Evolutionary conservation across 2,329 filamentous ascomycete genomes (phyloP).

Genomic region (Pseudogymnoascus sp.): DNA sequence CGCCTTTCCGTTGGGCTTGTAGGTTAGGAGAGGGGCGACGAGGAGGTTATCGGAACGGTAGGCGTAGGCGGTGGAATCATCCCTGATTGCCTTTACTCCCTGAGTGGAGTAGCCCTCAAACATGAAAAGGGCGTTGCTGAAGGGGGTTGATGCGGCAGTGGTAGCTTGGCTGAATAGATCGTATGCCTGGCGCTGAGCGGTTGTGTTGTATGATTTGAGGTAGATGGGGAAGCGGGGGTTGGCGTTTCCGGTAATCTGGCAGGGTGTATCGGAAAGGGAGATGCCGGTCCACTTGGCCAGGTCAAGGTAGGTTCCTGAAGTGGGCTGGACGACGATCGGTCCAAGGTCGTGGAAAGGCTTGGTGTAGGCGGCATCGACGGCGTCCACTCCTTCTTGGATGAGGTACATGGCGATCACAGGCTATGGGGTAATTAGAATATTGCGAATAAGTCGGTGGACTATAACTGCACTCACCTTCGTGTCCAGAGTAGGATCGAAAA

Average conservation of each 20-base stretch:
- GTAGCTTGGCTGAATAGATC: conserved; percentile 26
- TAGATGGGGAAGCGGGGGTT: conserved; percentile 20
- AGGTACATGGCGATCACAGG: conserved; percentile 35
- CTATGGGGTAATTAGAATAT: conserved; percentile 16
- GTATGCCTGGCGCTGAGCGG: conserved; percentile 20
- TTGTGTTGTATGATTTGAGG: conserved; percentile 17
- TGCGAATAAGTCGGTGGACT: conserved; percentile 14
- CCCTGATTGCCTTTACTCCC: conserved; percentile 33
- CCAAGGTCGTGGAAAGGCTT: conserved; percentile 36
- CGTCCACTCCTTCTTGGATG: conserved; percentile 35
- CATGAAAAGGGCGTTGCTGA: conserved; percentile 40
- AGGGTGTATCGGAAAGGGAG: conserved; percentile 29
- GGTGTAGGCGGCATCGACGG: conserved; percentile 34
- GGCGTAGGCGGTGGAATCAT: conserved; percentile 35
- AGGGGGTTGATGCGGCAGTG: conserved; percentile 22
- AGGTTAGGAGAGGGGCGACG: conserved; percentile 31
- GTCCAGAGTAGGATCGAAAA: conserved; percentile 34
- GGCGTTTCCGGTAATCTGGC: conserved; percentile 21
- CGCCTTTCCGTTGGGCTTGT: conserved; percentile 26
- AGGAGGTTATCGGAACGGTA: conserved; percentile 38
- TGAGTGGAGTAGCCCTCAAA: conserved; percentile 45
- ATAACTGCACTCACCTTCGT: conserved; percentile 29
- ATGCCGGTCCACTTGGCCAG: conserved; percentile 37
- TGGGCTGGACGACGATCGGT: conserved; percentile 28
- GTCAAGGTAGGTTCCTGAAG: conserved; percentile 36